Conservation (phyloP, 1,284 basidiomycete species). For the Ustilago nuda region DNA sequence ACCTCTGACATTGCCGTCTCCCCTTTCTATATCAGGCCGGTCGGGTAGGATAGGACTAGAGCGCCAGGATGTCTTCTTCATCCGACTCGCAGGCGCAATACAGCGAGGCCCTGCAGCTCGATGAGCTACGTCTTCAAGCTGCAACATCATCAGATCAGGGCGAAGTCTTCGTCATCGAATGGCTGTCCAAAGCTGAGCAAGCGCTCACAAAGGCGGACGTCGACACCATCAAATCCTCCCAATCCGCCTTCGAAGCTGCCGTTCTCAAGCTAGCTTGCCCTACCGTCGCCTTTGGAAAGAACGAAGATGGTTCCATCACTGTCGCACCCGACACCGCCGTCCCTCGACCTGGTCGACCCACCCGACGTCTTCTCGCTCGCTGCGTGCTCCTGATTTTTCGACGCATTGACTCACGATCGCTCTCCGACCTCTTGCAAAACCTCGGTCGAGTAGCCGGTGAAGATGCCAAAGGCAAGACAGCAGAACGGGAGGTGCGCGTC, state of each 20-base stretch:
- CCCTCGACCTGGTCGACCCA: conserved; percentile 79
- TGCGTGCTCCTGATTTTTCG: conserved; percentile 83
- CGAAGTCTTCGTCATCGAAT: conserved; percentile 83
- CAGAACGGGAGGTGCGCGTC: conserved; percentile 80
- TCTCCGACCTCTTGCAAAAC: conserved; percentile 84
- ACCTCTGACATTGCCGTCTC: background rate
- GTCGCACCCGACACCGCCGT: conserved; percentile 32
- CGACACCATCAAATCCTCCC: conserved; percentile 74
- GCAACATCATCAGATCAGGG: conserved; percentile 78
- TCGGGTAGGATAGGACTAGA: background rate
- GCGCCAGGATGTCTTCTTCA: conserved; percentile 20
- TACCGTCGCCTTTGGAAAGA: conserved; percentile 34
- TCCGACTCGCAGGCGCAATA: conserved; percentile 29
- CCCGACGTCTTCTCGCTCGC: conserved; percentile 82
- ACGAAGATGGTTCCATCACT: conserved; percentile 25
- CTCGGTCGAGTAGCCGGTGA: conserved; percentile 54
- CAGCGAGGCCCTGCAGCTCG: conserved; percentile 40
- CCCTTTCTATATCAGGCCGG: background rate
- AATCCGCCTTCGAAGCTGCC: conserved; percentile 75
- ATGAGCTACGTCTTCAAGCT: conserved; percentile 50
- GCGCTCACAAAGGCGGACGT: conserved; percentile 71
- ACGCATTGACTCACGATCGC: conserved; percentile 79
- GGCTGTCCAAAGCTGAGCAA: conserved; percentile 79
- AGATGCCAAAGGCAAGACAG: conserved; percentile 72
- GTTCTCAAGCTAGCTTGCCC: conserved; percentile 76